Evolutionary conservation across 176 grass and related monocot species (phyloP).

Genomic region (Hsuehochloa calcarea): DNA sequence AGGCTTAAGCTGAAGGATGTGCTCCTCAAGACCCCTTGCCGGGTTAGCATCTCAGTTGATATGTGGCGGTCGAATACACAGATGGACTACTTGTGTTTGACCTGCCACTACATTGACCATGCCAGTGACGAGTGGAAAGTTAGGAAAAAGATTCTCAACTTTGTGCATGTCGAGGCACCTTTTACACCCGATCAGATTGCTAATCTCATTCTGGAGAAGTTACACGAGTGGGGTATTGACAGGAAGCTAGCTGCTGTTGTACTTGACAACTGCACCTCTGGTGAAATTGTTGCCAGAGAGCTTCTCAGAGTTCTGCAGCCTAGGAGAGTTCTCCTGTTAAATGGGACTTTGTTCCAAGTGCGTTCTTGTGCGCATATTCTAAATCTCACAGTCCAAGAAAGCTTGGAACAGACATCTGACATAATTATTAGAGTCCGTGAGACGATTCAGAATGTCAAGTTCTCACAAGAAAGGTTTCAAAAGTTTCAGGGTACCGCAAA

Average conservation of each 20-base stretch:
- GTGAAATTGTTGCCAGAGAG: slow-evolving; percentile 68
- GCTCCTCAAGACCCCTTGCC: slow-evolving; percentile 53
- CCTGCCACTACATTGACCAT: slow-evolving; percentile 83
- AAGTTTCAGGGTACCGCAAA: slow-evolving; percentile 78
- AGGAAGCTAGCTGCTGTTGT: slow-evolving; percentile 66
- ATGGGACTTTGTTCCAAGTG: slow-evolving; percentile 71
- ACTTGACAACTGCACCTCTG: slow-evolving; percentile 67
- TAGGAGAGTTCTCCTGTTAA: slow-evolving; percentile 65
- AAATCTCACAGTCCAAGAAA: slow-evolving; percentile 83
- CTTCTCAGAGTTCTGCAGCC: slow-evolving; percentile 62
- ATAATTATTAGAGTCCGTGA: slow-evolving; percentile 61
- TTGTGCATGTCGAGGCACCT: slow-evolving; percentile 62
- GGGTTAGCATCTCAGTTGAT: slow-evolving; percentile 82
- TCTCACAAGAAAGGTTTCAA: slow-evolving; percentile 61
- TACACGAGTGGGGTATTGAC: slow-evolving; percentile 76
- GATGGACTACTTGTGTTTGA: slow-evolving; percentile 80
- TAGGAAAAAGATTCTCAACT: slow-evolving; percentile 89
- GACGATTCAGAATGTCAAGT: slow-evolving; percentile 79
- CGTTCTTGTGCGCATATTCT: slow-evolving; percentile 74
- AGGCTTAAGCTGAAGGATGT: slow-evolving; percentile 68
- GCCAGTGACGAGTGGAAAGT: slow-evolving; percentile 76
- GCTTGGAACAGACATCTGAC: slow-evolving; percentile 64
- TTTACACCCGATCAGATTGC: slow-evolving; percentile 51
- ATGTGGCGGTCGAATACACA: slow-evolving; percentile 80
- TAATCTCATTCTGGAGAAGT: slow-evolving; percentile 67